These are phyloP conservation scores for Setaria viridis DNA, from an alignment of 202 grass and related monocot genomes.

Conservation along the genomic window DNA sequence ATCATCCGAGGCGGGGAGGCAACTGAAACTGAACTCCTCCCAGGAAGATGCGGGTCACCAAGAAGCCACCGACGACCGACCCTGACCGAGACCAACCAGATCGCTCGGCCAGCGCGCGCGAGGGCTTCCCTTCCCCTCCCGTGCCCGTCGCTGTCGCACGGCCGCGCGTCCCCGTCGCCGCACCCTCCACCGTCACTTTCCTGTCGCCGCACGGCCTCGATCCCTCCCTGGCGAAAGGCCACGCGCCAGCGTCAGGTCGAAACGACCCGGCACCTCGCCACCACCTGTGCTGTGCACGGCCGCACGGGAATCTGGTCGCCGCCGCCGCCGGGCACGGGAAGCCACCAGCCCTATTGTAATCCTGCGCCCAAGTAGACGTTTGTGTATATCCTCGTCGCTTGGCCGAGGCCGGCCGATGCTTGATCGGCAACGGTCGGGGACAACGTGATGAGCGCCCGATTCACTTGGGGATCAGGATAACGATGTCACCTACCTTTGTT, in stretches of 20 bases:
- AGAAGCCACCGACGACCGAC: not conserved
- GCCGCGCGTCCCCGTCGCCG: conserved; percentile 37
- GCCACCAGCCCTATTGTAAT: too few relatives aligned
- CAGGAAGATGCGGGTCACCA: not conserved
- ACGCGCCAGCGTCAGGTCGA: not conserved
- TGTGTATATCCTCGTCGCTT: not conserved
- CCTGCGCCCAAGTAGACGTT: not conserved
- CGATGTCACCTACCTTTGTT: not conserved
- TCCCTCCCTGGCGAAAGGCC: not conserved
- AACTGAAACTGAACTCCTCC: not conserved
- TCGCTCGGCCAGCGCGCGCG: too few relatives aligned
- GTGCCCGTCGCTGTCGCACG: not conserved
- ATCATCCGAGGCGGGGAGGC: not conserved
- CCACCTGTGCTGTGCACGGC: not conserved
- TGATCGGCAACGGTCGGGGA: conserved; percentile 20
- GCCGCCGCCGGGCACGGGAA: too few relatives aligned
- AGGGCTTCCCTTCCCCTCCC: not conserved
- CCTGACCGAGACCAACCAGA: not conserved
- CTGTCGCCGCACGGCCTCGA: conserved; percentile 14
- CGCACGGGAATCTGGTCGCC: not conserved
- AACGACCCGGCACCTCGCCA: not conserved
- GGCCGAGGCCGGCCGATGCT: not conserved
- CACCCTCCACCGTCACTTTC: conserved; percentile 26
- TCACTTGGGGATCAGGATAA: not conserved
- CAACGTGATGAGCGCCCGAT: not conserved